Conservation (phyloP, 2,329 filamentous ascomycete genomes). For the Xylaria sp. region DNA sequence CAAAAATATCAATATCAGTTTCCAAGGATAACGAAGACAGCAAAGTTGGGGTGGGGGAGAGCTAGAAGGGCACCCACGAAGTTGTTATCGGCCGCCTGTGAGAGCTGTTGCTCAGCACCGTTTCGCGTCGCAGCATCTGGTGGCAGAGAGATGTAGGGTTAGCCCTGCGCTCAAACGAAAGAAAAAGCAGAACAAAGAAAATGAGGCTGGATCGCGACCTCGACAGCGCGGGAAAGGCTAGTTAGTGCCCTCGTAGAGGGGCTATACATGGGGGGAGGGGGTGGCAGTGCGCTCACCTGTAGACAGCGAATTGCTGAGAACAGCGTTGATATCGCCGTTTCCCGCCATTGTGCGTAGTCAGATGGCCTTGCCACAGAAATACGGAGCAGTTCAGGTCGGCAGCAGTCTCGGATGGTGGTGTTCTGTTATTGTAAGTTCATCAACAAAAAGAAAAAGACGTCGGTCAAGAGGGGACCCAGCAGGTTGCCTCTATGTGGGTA, state of each 20-base stretch:
- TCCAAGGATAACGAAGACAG: slow-evolving; percentile 22
- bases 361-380: slow-evolving; percentile 33
- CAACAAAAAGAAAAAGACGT: slow-evolving; percentile 31
- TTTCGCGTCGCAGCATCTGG: slow-evolving; percentile 90
- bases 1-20: slow-evolving; percentile 36
- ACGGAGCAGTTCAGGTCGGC: slow-evolving; percentile 36
- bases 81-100: slow-evolving; percentile 90
- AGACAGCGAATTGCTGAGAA: slow-evolving; percentile 96
- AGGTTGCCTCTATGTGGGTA: slow-evolving; percentile 19
- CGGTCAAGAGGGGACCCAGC: slow-evolving; percentile 34
- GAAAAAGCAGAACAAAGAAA: background rate
- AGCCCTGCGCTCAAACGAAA: slow-evolving; percentile 43
- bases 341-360: slow-evolving; percentile 68
- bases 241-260: slow-evolving; percentile 27
- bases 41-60: slow-evolving; percentile 26
- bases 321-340: slow-evolving; percentile 91
- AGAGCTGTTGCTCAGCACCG: slow-evolving; percentile 92
- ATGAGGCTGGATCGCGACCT: slow-evolving; percentile 19
- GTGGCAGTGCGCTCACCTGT: slow-evolving; percentile 72
- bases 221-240: slow-evolving; percentile 23
- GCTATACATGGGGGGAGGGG: slow-evolving; percentile 18
- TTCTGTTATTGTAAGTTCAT: slow-evolving; percentile 26
- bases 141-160: slow-evolving; percentile 46
- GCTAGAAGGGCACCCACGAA: slow-evolving; percentile 72
- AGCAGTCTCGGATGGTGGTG: slow-evolving; percentile 16